A percentile compares a stretch with the other conserved stretches of the same genome.
These are phyloP conservation scores for Gnaphalium uliginosum DNA, from an alignment of 129 eudicot genomes.

Conservation along the genomic window DNA sequence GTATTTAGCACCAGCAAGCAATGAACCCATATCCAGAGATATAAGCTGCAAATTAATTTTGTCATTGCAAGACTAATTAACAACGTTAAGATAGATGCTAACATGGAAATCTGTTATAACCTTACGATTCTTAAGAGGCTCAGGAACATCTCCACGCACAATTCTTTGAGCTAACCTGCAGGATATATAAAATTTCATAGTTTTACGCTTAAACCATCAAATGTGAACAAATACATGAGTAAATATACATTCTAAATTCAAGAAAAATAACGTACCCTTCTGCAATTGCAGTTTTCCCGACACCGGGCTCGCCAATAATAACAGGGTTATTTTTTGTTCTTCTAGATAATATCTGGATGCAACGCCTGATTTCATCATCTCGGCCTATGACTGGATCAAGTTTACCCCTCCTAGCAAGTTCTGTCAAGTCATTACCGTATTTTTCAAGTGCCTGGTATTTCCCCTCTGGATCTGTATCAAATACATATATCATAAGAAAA, in stretches of 20 bases:
- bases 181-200: not conserved
- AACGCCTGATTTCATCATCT: constrained; percentile 92
- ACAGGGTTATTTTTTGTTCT: constrained; percentile 96
- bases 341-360: constrained; percentile 86
- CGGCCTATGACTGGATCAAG: constrained; percentile 97
- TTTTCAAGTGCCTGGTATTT: constrained; percentile 87
- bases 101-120: constrained; percentile 26
- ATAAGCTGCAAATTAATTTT: constrained; percentile 52
- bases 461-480: constrained; percentile 78
- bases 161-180: constrained; percentile 98
- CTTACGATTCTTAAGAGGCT: constrained; percentile 87
- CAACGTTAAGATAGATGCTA: too few species aligned
- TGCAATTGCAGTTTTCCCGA: constrained; percentile 97
- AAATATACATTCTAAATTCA: not conserved
- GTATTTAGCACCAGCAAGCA: constrained; percentile 97
- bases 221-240: too few species aligned
- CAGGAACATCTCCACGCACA: constrained; percentile 95
- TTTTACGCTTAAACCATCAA: too few species aligned
- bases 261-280: constrained; percentile 68
- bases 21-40: constrained; percentile 92
- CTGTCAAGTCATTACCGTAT: constrained; percentile 88
- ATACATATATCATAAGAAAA: not conserved
- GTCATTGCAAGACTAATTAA: constrained; percentile 3
- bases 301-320: constrained; percentile 98
- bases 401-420: constrained; percentile 86